Conservation (phyloP, 1,284 basidiomycete genomes). For the Apiotrichum gamsii region DNA sequence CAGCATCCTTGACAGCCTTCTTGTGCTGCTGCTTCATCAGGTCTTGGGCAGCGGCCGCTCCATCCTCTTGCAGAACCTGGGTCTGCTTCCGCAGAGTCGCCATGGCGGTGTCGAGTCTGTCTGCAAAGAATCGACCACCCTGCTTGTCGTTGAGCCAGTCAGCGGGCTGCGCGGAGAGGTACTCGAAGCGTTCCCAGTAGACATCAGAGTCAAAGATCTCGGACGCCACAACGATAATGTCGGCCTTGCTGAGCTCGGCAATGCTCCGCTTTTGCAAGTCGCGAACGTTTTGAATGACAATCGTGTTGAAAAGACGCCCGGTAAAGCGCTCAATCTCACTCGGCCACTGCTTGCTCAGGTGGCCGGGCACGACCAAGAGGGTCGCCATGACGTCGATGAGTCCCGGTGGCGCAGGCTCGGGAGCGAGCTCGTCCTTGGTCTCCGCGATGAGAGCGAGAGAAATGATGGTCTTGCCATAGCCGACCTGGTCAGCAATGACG, state of each 20-base stretch:
- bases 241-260: constrained; percentile 68
- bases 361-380: constrained; percentile 79
- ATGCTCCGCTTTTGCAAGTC: constrained; percentile 73
- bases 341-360: constrained; percentile 83
- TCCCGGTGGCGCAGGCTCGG: constrained; percentile 48
- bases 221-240: constrained; percentile 80
- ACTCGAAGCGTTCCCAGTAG: constrained; percentile 55
- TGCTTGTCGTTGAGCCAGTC: constrained; percentile 37
- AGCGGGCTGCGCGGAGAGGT: constrained; percentile 54
- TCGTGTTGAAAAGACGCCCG: constrained; percentile 53
- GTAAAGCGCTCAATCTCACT: constrained; percentile 77
- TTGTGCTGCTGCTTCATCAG: constrained; percentile 56
- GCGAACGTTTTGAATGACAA: constrained; percentile 60
- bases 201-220: constrained; percentile 71
- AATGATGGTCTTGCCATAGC: constrained; percentile 95
- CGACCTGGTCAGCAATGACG: constrained; percentile 90
- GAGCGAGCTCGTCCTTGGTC: constrained; percentile 54
- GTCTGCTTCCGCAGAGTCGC: constrained; percentile 60
- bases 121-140: constrained; percentile 86
- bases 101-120: constrained; percentile 62
- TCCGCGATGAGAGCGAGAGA: constrained; percentile 72
- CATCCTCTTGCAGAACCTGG: constrained; percentile 56
- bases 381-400: constrained; percentile 66
- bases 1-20: constrained; percentile 20
- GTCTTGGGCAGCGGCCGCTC: constrained; percentile 56